Percentiles rank a stretch among this genome's conserved stretches.
Evolutionary conservation across 78 protist genomes (phyloP).

Genomic region (Chrysochromulina tobinii): DNA sequence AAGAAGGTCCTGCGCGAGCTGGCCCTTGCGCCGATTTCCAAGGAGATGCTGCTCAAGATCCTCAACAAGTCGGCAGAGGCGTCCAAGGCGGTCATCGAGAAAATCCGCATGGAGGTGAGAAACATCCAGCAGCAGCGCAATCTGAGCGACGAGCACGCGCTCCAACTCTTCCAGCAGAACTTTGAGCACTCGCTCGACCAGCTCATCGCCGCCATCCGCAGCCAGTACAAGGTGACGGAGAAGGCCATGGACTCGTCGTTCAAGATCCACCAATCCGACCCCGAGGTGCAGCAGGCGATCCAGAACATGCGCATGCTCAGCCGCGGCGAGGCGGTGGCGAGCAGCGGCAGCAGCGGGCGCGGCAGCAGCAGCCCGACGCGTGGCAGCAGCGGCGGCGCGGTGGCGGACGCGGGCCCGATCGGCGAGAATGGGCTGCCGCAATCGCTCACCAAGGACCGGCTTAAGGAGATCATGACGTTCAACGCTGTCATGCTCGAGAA

Average conservation of each 20-base stretch:
- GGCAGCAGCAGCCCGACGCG: background rate
- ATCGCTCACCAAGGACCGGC: background rate
- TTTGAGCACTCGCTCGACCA: slow-evolving; percentile 11
- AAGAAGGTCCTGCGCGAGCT: background rate
- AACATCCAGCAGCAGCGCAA: background rate
- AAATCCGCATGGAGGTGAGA: background rate
- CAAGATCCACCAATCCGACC: background rate
- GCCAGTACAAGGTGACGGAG: background rate
- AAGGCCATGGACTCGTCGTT: background rate
- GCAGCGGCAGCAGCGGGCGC: background rate
- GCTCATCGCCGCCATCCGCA: background rate
- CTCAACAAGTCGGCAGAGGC: background rate
- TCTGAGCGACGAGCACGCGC: background rate
- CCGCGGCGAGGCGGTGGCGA: background rate
- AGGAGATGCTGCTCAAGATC: slow-evolving; percentile 2
- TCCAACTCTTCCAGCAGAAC: background rate
- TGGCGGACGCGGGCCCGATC: background rate
- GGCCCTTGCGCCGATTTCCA: background rate
- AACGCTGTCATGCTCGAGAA: background rate
- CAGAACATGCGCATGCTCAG: background rate
- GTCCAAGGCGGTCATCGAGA: background rate
- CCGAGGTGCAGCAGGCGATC: background rate
- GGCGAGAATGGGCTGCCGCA: background rate
- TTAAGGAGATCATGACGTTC: background rate
- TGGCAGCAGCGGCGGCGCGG: background rate